Percentiles rank a stretch among this genome's conserved stretches.
Conservation (phyloP, 1,284 basidiomycete species). For the Ceratobasidium sp. region DNA sequence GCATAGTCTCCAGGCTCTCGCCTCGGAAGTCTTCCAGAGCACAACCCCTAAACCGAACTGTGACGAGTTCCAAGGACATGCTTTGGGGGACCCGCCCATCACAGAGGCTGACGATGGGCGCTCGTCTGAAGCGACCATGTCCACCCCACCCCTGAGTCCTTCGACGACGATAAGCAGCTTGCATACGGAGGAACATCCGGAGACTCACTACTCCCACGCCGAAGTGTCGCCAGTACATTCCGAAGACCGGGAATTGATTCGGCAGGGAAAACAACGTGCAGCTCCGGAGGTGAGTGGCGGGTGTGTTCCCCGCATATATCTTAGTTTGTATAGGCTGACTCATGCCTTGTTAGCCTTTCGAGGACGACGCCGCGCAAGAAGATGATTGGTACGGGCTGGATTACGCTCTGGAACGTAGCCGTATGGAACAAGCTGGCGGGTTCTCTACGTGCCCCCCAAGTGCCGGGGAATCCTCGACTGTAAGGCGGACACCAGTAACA, state of each 20-base stretch:
- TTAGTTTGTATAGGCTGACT: slow-evolving; percentile 1
- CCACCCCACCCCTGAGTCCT: slow-evolving; percentile 31
- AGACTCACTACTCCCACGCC: background rate
- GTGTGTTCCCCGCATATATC: background rate
- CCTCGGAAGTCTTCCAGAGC: slow-evolving; percentile 16
- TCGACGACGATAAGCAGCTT: slow-evolving; percentile 41
- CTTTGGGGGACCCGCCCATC: background rate
- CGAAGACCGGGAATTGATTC: slow-evolving; percentile 20
- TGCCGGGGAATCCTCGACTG: slow-evolving; percentile 37
- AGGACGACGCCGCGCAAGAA: background rate
- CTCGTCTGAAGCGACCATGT: background rate
- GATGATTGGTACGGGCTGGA: slow-evolving; percentile 43
- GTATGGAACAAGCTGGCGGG: slow-evolving; percentile 15
- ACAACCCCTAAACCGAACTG: slow-evolving; percentile 31
- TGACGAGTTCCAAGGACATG: background rate
- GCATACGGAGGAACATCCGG: slow-evolving; percentile 19
- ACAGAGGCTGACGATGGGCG: background rate
- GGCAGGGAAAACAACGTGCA: slow-evolving; percentile 24
- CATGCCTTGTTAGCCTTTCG: slow-evolving; percentile 3
- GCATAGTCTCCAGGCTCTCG: slow-evolving; percentile 19
- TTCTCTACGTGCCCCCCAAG: slow-evolving; percentile 25
- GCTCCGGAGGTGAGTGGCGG: slow-evolving; percentile 4
- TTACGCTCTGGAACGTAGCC: slow-evolving; percentile 35
- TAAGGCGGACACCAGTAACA: background rate
- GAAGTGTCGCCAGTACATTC: background rate